Evolutionary conservation across 2,329 filamentous ascomycete genomes (phyloP).

Genomic region (Emergomyces pasteurianus): DNA sequence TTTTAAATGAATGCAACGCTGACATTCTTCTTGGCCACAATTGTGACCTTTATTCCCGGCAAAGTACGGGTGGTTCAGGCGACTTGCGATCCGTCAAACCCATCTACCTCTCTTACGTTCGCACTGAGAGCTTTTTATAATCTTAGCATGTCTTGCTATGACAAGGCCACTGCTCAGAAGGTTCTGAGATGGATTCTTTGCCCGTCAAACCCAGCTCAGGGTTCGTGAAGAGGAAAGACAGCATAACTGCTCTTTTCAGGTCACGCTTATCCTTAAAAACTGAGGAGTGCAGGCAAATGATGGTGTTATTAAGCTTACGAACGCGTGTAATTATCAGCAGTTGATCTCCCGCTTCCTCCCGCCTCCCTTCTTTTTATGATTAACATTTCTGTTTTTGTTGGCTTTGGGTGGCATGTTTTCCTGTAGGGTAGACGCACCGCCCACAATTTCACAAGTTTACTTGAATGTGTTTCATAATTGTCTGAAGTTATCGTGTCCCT

Average conservation of each 20-base stretch:
- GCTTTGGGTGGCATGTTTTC: not conserved
- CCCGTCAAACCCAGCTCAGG: not conserved
- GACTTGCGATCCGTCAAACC: not conserved
- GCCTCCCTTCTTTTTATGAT: not conserved
- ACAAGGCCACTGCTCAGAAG: not conserved
- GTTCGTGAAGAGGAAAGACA: not conserved
- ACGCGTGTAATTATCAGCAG: not conserved
- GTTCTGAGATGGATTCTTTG: constrained; percentile 3
- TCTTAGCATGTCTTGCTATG: not conserved
- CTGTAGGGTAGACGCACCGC: not conserved
- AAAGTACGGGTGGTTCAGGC: constrained; percentile 5
- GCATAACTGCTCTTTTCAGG: not conserved
- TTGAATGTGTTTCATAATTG: not conserved
- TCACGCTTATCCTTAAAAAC: not conserved
- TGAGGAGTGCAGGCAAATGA: not conserved
- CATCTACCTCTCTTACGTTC: not conserved
- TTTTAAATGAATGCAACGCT: not conserved
- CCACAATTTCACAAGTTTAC: not conserved
- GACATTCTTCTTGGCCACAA: not conserved
- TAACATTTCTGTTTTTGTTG: not conserved
- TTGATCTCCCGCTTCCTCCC: not conserved
- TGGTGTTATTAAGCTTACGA: not conserved
- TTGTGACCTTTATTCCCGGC: constrained; percentile 1
- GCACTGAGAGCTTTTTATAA: not conserved
- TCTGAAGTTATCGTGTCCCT: not conserved